phyloP scores from a whole-genome alignment of 1,284 basidiomycete species.

The Rhodotorula mucilaginosa region DNA sequence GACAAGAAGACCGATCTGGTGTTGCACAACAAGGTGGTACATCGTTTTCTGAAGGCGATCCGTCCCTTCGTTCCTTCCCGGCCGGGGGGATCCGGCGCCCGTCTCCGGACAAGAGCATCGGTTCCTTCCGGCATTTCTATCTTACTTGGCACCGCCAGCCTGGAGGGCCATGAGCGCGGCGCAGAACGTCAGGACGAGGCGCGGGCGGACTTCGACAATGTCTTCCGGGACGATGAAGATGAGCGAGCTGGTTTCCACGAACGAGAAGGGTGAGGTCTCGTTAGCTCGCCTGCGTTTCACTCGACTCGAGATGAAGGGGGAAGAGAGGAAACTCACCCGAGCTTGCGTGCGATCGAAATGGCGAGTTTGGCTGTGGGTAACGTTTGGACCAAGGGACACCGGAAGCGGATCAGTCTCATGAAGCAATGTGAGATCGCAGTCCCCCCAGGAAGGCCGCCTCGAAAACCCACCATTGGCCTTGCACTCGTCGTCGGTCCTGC shows the following conservation, averaged over 20 bases:
- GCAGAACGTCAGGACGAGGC: conserved; percentile 45
- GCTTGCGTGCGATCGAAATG: conserved; percentile 93
- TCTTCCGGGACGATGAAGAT: conserved; percentile 97
- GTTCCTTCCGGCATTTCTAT: not conserved
- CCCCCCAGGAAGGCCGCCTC: no score
- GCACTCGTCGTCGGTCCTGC: conserved; percentile 77
- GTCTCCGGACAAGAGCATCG: not conserved
- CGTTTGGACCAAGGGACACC: not conserved
- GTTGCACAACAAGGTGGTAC: no score
- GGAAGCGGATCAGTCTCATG: not conserved
- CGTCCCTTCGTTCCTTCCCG: no score
- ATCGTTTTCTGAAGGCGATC: no score
- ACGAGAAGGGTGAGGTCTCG: not conserved
- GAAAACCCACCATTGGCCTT: conserved; percentile 75
- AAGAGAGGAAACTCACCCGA: conserved; percentile 20
- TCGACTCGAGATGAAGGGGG: no score
- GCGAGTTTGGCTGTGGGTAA: conserved; percentile 75
- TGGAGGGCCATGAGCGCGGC: conserved; percentile 35
- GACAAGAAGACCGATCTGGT: no score
- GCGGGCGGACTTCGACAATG: conserved; percentile 49
- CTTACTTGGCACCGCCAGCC: conserved; percentile 4
- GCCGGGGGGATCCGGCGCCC: no score
- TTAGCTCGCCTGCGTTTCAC: not conserved
- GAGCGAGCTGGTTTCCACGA: conserved; percentile 59
- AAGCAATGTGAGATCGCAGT: not conserved